phyloP scores from a whole-genome alignment of 2,329 filamentous ascomycete species.

The Trichophyton verrucosum region DNA sequence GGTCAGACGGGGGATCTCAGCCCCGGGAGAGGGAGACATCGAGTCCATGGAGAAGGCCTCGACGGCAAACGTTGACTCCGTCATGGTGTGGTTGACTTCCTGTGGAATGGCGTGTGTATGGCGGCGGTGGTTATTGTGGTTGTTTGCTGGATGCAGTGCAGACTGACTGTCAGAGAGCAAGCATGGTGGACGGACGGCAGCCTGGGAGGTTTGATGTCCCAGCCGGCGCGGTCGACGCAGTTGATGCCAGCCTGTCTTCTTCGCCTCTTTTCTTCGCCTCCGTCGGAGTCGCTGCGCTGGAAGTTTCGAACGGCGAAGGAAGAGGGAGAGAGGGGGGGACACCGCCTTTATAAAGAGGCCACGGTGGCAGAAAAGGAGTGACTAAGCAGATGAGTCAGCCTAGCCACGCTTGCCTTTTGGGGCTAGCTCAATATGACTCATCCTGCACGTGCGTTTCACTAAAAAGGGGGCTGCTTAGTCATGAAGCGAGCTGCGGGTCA shows the following conservation, averaged over 20 bases:
- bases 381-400: background rate
- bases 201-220: background rate
- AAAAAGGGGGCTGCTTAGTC: background rate
- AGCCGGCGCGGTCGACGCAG: background rate
- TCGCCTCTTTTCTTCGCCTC: background rate
- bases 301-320: background rate
- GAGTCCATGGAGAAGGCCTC: slow-evolving; percentile 24
- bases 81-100: background rate
- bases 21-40: slow-evolving; percentile 21
- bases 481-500: background rate
- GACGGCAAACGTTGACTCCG: slow-evolving; percentile 17
- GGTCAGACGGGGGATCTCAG: slow-evolving; percentile 27
- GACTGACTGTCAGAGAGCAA: background rate
- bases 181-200: background rate
- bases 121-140: background rate
- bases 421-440: background rate
- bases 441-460: background rate
- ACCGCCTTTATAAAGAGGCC: background rate
- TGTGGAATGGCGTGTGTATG: background rate
- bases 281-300: background rate
- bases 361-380: background rate
- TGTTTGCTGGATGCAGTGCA: background rate
- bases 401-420: background rate
- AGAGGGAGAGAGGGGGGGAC: background rate
- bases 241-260: background rate